Conservation (phyloP, 2,329 filamentous ascomycete species). For the Cercospora sp. region DNA sequence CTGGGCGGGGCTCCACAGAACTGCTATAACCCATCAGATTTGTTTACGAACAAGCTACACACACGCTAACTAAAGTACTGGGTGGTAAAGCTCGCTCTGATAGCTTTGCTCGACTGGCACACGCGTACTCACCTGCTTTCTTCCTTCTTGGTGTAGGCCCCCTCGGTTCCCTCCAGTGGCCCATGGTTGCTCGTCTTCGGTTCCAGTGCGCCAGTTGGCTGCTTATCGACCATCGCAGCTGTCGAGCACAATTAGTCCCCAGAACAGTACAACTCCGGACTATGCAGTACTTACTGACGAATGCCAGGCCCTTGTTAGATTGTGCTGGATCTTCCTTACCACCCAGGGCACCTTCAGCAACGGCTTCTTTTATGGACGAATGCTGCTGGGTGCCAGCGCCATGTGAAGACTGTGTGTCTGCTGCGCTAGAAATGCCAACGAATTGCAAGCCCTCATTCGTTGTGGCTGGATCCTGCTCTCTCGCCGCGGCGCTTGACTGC, state of each 20-base stretch:
- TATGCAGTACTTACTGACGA: constrained; percentile 1
- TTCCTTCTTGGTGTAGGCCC: constrained; percentile 5
- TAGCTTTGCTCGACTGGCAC: not conserved
- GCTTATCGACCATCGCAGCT: not conserved
- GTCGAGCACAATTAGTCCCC: not conserved
- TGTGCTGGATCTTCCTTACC: constrained; percentile 3
- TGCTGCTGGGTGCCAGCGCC: not conserved
- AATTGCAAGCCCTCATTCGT: constrained; percentile 7
- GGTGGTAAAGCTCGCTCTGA: not conserved
- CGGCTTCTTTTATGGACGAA: constrained; percentile 3
- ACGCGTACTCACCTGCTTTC: not conserved
- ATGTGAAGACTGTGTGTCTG: not conserved
- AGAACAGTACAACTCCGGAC: too few species aligned
- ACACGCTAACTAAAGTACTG: not conserved
- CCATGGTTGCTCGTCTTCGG: constrained; percentile 6
- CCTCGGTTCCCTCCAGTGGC: not conserved
- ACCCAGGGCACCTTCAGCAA: not conserved
- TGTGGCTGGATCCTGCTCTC: not conserved
- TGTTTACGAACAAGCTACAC: not conserved
- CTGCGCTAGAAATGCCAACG: not conserved
- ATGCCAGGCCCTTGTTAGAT: constrained; percentile 3
- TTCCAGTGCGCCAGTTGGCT: not conserved
- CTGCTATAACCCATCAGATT: constrained; percentile 5
- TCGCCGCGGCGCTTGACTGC: not conserved
- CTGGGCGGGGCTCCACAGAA: not conserved